Percentiles rank a stretch among this genome's conserved stretches.
Evolutionary conservation across 2,329 filamentous ascomycete genomes (phyloP).

Genomic region (Trichoderma simmonsii): DNA sequence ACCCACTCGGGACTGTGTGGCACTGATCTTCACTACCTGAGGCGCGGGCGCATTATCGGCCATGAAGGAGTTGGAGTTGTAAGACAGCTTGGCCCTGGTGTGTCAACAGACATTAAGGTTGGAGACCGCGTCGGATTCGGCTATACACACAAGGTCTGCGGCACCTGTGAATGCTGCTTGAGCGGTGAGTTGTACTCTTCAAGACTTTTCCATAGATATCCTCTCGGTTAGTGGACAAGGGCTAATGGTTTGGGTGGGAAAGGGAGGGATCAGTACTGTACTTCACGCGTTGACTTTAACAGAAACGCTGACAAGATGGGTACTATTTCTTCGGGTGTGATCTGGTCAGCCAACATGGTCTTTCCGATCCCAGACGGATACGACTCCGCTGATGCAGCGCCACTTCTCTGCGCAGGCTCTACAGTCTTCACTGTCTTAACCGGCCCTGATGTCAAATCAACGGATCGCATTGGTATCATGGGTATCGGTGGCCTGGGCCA

Average conservation of each 20-base stretch:
- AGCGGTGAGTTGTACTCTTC: not conserved
- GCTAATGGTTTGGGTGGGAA: not conserved
- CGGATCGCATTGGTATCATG: not conserved
- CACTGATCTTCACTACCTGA: not conserved
- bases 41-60: not conserved
- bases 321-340: not conserved
- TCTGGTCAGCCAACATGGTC: not conserved
- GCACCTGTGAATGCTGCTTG: not conserved
- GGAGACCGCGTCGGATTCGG: not conserved
- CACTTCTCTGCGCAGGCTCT: not conserved
- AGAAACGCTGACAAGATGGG: not conserved
- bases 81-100: not conserved
- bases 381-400: not conserved
- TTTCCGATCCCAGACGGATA: constrained; percentile 3
- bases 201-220: not conserved
- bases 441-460: not conserved
- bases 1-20: not conserved
- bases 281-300: not conserved
- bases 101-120: not conserved
- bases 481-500: not conserved
- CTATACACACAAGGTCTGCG: constrained; percentile 3
- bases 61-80: not conserved
- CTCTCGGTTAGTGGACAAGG: not conserved
- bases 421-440: not conserved
- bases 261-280: not conserved